Conservation (phyloP, 2,329 filamentous ascomycete genomes). For the Pseudodiploospora longispora region DNA sequence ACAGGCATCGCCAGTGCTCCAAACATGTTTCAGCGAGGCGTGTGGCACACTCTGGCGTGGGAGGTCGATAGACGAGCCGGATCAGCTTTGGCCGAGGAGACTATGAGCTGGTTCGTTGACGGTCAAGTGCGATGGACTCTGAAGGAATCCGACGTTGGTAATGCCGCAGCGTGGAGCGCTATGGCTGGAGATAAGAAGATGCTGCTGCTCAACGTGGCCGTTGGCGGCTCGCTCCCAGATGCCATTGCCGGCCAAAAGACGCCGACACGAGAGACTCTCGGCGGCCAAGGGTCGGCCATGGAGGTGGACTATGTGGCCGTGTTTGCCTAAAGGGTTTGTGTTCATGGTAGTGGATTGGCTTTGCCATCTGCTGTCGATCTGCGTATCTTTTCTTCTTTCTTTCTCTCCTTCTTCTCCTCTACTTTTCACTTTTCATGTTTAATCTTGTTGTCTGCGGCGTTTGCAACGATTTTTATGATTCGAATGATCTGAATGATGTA, state of each 20-base stretch:
- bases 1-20: constrained; percentile 21
- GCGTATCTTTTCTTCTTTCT: too few relatives aligned
- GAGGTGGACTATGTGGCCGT: constrained; percentile 26
- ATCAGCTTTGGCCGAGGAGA: constrained; percentile 17
- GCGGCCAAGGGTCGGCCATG: constrained; percentile 24
- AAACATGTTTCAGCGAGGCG: constrained; percentile 16
- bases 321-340: too few relatives aligned
- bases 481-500: too few relatives aligned
- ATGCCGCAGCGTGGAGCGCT: constrained; percentile 20
- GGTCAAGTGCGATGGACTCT: constrained; percentile 19
- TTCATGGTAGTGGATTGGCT: too few relatives aligned
- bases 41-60: constrained; percentile 25
- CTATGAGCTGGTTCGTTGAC: constrained; percentile 28
- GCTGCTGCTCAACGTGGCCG: constrained; percentile 31
- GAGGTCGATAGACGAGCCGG: constrained; percentile 23
- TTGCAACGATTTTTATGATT: too few relatives aligned
- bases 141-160: constrained; percentile 17
- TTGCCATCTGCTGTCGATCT: too few relatives aligned
- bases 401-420: too few relatives aligned
- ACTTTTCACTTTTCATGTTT: too few relatives aligned
- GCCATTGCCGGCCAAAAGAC: constrained; percentile 23
- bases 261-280: constrained; percentile 24
- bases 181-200: constrained; percentile 24
- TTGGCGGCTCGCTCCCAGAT: constrained; percentile 30
- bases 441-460: too few relatives aligned